Percentiles rank a stretch among this genome's conserved stretches.
phyloP scores from a whole-genome alignment of 805 yeast genomes.

The Pichia californica region DNA sequence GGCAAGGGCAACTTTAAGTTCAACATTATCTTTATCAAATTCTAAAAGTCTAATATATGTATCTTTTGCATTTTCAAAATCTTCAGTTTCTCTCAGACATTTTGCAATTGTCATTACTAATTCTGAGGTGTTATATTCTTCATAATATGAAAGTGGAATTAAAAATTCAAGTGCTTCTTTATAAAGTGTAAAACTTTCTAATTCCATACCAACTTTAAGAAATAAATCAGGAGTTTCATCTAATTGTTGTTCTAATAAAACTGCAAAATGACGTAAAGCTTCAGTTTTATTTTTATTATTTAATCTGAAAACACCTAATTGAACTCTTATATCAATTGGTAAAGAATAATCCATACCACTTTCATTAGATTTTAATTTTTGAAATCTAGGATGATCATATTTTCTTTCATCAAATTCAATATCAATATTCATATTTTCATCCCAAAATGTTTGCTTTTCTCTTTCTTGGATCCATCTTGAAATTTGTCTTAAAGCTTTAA shows the following conservation, averaged over 20 bases:
- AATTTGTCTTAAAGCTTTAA: constrained; percentile 58
- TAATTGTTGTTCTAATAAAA: constrained; percentile 46
- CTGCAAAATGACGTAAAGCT: constrained; percentile 63
- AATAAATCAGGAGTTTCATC: constrained; percentile 66
- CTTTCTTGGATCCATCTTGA: constrained; percentile 82
- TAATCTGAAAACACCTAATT: constrained; percentile 70
- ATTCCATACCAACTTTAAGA: constrained; percentile 66
- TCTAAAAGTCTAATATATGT: constrained; percentile 49
- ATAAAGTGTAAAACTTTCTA: constrained; percentile 62
- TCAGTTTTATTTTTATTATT: constrained; percentile 58
- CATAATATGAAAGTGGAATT: constrained; percentile 47
- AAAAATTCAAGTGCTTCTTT: constrained; percentile 73
- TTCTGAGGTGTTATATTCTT: constrained; percentile 46
- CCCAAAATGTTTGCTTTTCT: constrained; percentile 60
- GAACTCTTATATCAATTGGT: constrained; percentile 84
- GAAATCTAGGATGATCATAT: constrained; percentile 38
- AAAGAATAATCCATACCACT: constrained; percentile 40
- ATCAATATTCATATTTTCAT: constrained; percentile 51
- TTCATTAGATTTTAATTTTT: constrained; percentile 34
- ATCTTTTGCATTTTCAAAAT: constrained; percentile 56
- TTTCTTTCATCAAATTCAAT: constrained; percentile 79
- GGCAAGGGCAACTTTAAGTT: constrained; percentile 69
- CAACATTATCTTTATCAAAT: constrained; percentile 59
- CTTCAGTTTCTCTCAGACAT: constrained; percentile 69
- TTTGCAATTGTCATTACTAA: constrained; percentile 59